Conservation (phyloP, 306 rosid species). For the Cicer bijugum region DNA sequence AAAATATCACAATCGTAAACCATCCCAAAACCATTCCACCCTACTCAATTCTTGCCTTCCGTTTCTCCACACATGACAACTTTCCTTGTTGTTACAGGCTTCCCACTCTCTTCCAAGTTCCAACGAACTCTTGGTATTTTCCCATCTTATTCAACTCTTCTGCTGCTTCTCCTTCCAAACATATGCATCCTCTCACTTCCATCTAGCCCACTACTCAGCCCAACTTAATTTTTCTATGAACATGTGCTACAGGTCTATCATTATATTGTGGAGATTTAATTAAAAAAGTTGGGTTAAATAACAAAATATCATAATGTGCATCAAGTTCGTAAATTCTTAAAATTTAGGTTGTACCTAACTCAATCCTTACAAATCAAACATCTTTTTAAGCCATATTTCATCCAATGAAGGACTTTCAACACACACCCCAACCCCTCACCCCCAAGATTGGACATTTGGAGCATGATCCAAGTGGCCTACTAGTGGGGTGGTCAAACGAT, state of each 20-base stretch:
- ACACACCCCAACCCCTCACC: too few species aligned
- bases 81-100: not conserved
- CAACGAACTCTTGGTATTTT: not conserved
- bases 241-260: not conserved
- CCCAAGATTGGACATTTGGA: too few species aligned
- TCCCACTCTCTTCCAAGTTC: not conserved
- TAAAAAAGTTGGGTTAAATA: constrained; percentile 7
- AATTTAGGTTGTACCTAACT: too few species aligned
- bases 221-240: not conserved
- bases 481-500: too few species aligned
- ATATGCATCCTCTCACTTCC: not conserved
- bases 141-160: constrained; percentile 4
- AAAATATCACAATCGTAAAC: not conserved
- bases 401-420: too few species aligned
- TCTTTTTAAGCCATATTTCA: too few species aligned
- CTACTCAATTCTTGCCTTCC: constrained; percentile 5
- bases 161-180: not conserved
- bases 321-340: not conserved
- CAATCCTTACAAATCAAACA: too few species aligned
- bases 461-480: too few species aligned
- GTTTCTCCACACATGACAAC: not conserved
- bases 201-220: not conserved
- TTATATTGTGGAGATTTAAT: not conserved
- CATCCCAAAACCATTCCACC: constrained; percentile 12
- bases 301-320: constrained; percentile 14